A percentile compares a stretch with the other conserved stretches of the same genome.
These are phyloP conservation scores for Hericium rajendrae DNA, from an alignment of 768 basidiomycete species.

Conservation along the genomic window DNA sequence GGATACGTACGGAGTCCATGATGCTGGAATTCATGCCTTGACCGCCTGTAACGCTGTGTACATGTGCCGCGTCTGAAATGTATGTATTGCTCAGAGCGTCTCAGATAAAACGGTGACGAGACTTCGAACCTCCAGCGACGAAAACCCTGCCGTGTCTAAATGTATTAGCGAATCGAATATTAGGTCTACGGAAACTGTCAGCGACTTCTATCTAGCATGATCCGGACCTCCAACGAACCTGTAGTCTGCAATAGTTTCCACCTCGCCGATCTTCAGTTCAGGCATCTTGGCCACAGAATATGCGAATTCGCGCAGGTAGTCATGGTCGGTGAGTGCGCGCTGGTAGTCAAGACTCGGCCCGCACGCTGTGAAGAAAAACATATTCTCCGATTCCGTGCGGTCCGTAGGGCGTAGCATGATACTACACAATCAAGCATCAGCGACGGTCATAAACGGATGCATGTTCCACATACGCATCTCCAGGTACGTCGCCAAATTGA, in stretches of 20 bases:
- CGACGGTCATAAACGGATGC: background rate
- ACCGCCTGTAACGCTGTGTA: conserved; percentile 1
- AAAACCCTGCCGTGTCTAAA: conserved; percentile 10
- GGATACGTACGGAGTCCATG: background rate
- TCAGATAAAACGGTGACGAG: conserved; percentile 8
- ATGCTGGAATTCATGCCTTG: conserved; percentile 1
- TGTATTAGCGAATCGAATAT: conserved; percentile 11
- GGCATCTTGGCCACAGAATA: background rate
- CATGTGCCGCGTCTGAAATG: conserved; percentile 2
- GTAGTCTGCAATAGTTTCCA: background rate
- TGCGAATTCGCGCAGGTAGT: background rate
- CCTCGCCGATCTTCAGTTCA: conserved; percentile 1
- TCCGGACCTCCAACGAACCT: background rate
- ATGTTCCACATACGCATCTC: background rate
- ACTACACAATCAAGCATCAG: background rate
- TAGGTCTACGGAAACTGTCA: conserved; percentile 3
- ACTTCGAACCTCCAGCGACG: conserved; percentile 10
- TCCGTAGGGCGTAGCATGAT: background rate
- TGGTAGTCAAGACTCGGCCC: background rate
- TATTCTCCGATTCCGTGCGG: background rate
- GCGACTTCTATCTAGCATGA: background rate
- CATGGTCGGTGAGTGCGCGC: background rate
- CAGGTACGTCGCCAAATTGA: background rate
- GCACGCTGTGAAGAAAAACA: background rate
- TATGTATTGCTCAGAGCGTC: background rate